These are phyloP conservation scores for Zopfia rhizophila DNA, from an alignment of 2,329 filamentous ascomycete species.

Conservation along the genomic window DNA sequence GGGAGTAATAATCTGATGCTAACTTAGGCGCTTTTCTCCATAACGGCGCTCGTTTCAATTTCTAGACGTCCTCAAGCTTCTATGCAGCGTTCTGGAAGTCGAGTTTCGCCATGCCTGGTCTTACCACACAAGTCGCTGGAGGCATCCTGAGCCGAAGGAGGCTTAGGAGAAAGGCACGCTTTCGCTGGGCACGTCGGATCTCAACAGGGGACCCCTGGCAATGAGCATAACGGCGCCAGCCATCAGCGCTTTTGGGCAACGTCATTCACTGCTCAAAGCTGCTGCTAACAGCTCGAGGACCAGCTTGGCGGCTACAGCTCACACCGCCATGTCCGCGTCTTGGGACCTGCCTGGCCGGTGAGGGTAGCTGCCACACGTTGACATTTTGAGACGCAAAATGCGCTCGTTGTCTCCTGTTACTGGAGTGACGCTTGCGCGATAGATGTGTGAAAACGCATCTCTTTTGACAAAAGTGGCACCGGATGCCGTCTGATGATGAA, in stretches of 20 bases:
- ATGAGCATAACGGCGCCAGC: constrained; percentile 5
- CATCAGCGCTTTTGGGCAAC: constrained; percentile 2
- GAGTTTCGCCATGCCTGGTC: constrained; percentile 10
- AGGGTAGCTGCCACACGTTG: too few species aligned
- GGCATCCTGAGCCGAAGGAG: constrained; percentile 20
- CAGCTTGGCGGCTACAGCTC: constrained; percentile 1
- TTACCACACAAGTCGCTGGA: constrained; percentile 4
- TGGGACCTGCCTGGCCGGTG: too few species aligned
- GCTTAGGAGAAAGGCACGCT: constrained; percentile 8
- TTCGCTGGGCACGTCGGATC: constrained; percentile 12
- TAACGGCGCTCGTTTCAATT: constrained; percentile 9
- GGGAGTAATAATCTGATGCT: too few species aligned
- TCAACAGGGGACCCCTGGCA: constrained; percentile 4
- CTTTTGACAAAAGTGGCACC: too few species aligned
- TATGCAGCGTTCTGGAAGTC: constrained; percentile 27
- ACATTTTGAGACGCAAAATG: too few species aligned
- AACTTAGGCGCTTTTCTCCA: too few species aligned
- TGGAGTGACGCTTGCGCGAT: too few species aligned
- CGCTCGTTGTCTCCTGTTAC: too few species aligned
- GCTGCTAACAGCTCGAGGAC: background rate
- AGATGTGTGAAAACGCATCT: too few species aligned
- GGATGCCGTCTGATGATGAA: constrained; percentile 10
- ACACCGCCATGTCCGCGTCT: too few species aligned
- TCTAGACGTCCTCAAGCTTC: constrained; percentile 19
- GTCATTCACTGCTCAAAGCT: constrained; percentile 10